Evolutionary conservation across 768 basidiomycete genomes (phyloP).

Genomic region (Termitomyces sp.): DNA sequence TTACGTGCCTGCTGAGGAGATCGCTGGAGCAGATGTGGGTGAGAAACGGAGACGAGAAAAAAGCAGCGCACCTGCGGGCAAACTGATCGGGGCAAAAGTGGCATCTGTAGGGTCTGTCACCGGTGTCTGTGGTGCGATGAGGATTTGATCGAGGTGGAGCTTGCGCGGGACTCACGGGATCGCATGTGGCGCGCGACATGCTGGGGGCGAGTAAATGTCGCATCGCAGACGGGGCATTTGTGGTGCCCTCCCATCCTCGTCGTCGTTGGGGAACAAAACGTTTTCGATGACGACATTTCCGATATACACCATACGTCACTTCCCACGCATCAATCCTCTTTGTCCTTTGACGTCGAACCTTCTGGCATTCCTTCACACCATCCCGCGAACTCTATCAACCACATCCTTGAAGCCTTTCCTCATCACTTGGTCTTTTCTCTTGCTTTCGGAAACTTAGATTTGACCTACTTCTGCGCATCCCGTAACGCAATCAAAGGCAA

Average conservation of each 20-base stretch:
- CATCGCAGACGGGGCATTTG: constrained; percentile 83
- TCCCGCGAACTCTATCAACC: too few relatives aligned
- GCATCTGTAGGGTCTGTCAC: constrained; percentile 86
- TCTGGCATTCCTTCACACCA: too few relatives aligned
- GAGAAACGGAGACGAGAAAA: background rate
- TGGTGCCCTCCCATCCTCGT: constrained; percentile 69
- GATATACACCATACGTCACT: background rate
- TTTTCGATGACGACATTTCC: constrained; percentile 1
- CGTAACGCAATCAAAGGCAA: too few relatives aligned
- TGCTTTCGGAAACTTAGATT: too few relatives aligned
- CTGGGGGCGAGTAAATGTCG: constrained; percentile 83
- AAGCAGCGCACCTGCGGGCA: constrained; percentile 59
- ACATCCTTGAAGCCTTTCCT: too few relatives aligned
- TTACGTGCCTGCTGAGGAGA: constrained; percentile 78
- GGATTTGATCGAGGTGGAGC: background rate
- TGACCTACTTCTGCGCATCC: too few relatives aligned
- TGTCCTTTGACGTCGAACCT: too few relatives aligned
- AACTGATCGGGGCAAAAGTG: constrained; percentile 86
- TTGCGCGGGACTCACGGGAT: background rate
- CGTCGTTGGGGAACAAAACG: background rate
- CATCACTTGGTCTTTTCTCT: too few relatives aligned
- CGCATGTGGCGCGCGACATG: constrained; percentile 90
- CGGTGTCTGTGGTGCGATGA: constrained; percentile 56
- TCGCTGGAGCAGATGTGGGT: constrained; percentile 44
- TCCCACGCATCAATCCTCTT: constrained; percentile 7